Percentiles rank a stretch among this genome's conserved stretches.
Evolutionary conservation across 768 basidiomycete genomes (phyloP).

Genomic region (Auriculariales sp.): DNA sequence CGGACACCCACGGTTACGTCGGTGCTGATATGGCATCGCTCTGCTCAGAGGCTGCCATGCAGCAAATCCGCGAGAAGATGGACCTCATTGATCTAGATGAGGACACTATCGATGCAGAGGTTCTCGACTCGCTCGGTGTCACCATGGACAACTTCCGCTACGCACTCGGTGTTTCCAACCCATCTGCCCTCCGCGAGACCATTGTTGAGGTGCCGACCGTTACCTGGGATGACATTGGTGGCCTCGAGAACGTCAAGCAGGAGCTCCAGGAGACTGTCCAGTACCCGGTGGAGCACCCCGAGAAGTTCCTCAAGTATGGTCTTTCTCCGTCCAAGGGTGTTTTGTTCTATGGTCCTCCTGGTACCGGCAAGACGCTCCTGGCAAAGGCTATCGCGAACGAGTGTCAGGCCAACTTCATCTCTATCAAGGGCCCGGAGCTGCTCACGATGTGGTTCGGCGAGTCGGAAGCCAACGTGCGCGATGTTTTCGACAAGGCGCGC

Average conservation of each 20-base stretch:
- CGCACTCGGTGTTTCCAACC: conserved; percentile 93
- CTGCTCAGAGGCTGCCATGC: conserved; percentile 59
- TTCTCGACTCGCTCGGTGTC: conserved; percentile 95
- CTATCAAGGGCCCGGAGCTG: conserved; percentile 97
- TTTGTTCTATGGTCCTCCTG: conserved; percentile 97
- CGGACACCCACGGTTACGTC: conserved; percentile 37
- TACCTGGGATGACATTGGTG: conserved; percentile 99
- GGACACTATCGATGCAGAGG: conserved; percentile 98
- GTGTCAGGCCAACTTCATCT: conserved; percentile 99
- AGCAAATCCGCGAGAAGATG: conserved; percentile 99
- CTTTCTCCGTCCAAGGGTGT: conserved; percentile 99
- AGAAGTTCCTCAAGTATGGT: conserved; percentile 99
- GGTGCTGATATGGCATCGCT: conserved; percentile 36
- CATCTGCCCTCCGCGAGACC: conserved; percentile 96
- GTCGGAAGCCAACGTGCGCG: conserved; percentile 98
- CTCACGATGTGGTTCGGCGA: conserved; percentile 99
- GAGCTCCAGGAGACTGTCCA: conserved; percentile 99
- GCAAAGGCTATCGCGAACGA: conserved; percentile 99
- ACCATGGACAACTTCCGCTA: conserved; percentile 99
- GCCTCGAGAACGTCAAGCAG: conserved; percentile 98
- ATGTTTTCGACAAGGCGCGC: conserved; percentile 98
- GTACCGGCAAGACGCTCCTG: conserved; percentile 97
- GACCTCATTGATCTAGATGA: conserved; percentile 90
- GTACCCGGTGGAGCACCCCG: conserved; percentile 99
- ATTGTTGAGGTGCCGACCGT: conserved; percentile 98